Base-by-base conservation (phyloP, 306 rosid genomes). In the Carpinus fangiana region DNA sequence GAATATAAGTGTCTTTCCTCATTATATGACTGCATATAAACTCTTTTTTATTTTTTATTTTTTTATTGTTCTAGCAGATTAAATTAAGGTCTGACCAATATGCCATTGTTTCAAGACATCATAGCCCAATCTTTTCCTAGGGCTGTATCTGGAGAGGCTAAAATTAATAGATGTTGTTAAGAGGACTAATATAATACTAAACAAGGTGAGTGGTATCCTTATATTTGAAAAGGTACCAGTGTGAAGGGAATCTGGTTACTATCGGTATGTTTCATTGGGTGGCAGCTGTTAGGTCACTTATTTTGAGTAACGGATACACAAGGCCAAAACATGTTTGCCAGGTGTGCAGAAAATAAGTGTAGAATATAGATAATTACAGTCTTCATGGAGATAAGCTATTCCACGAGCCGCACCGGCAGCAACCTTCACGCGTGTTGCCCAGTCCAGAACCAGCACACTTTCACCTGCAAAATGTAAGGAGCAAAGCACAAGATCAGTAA, bases 341-440 rank as follows among this genome's bases (percentile, higher is more conserved):
- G 52, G 14, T 41, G 45, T 41, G 8, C 23, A 31, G 17, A 10
- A 64, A 34, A 64, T 16, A 23, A 67, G 87, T 23, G 73, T 67
- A 70, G 77, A 67, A 86, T 23, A 74, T 67, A 70, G 77, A 53
- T 60, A 79, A 78, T 87, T 91, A 95, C 98, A 95, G 81, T 92
- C 98, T 85, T 95, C 98, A 82, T 95, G 98, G 75, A 95, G 98
- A 86, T 95, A 95, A 8, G 97, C 92, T 28, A 95, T 81, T 82
- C 98, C 98, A 67, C 96, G 97, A 78, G 98, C 96, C 76, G 98
- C 91, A 74, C 98, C 98, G 75, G 90, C 89, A 55, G 98, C 98
- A 53, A 92, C 85, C 85, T 84, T 95, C 53, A 90, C 84, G 75
- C 98, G 98, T 65, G 66, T 91, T 77, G 75, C 81, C 98, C 98